Evolutionary conservation across 208 protist genomes (phyloP).

Genomic region (Porcisia deanei): DNA sequence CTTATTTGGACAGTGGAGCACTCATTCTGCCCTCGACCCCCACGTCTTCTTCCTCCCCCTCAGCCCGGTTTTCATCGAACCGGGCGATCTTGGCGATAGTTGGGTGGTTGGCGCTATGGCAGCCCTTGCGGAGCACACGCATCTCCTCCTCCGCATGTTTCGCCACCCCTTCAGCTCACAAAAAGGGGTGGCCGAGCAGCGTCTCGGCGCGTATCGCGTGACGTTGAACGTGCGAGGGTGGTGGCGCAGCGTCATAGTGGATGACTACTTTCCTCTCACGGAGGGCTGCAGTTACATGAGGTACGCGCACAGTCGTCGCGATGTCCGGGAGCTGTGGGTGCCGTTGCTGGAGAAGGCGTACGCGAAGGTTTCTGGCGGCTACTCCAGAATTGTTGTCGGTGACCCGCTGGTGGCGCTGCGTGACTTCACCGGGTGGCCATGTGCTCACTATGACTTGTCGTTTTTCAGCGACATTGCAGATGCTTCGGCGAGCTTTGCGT

Average conservation of each 20-base stretch:
- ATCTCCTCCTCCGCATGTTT: slow-evolving; percentile 36
- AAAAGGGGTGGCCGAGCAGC: slow-evolving; percentile 30
- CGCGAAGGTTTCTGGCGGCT: slow-evolving; percentile 70
- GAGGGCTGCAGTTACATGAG: slow-evolving; percentile 26
- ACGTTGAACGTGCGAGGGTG: slow-evolving; percentile 65
- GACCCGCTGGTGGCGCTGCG: slow-evolving; percentile 62
- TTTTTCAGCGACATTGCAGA: slow-evolving; percentile 25
- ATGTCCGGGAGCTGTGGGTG: slow-evolving; percentile 74
- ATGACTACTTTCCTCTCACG: slow-evolving; percentile 66
- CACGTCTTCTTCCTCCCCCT: slow-evolving; percentile 11
- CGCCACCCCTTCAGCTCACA: slow-evolving; percentile 18
- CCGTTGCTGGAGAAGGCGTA: slow-evolving; percentile 83
- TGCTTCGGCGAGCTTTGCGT: slow-evolving; percentile 24
- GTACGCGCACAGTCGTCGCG: slow-evolving; percentile 46
- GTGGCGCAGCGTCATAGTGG: slow-evolving; percentile 74
- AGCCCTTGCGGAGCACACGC: slow-evolving; percentile 44
- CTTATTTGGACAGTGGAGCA: background rate
- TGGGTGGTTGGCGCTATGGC: slow-evolving; percentile 70
- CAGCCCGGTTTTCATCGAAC: slow-evolving; percentile 35
- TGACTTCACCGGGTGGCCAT: slow-evolving; percentile 56
- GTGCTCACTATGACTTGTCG: slow-evolving; percentile 37
- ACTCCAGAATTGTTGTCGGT: slow-evolving; percentile 56
- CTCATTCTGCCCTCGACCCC: slow-evolving; percentile 10
- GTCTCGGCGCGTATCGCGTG: slow-evolving; percentile 64
- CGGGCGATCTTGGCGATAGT: slow-evolving; percentile 58